A percentile compares a stretch with the other conserved stretches of the same genome.
Evolutionary conservation across 2,329 filamentous ascomycete species (phyloP).

Genomic region (Arthrobotrys conoides): DNA sequence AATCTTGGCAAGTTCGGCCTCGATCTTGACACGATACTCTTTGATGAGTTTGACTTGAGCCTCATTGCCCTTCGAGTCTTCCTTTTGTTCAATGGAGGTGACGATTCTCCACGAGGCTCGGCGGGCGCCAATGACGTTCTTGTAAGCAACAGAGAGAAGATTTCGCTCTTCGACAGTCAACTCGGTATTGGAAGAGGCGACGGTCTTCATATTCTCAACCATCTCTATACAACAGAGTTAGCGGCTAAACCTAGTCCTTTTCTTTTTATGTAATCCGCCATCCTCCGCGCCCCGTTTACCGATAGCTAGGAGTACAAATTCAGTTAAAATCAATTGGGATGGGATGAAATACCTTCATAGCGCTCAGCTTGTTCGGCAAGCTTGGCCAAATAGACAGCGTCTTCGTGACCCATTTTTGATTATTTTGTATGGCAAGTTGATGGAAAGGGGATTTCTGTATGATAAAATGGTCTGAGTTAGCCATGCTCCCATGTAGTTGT

Average conservation of each 20-base stretch:
- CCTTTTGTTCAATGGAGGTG: conserved; percentile 99
- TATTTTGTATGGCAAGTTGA: conserved; percentile 62
- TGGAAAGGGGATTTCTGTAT: conserved; percentile 23
- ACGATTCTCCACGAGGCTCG: conserved; percentile 99
- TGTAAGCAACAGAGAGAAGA: conserved; percentile 98
- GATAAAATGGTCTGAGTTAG: conserved; percentile 15
- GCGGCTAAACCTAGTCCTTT: neutral
- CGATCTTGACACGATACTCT: conserved; percentile 98
- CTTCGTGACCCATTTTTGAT: conserved; percentile 96
- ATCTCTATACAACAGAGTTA: conserved; percentile 77
- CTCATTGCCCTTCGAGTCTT: conserved; percentile 97
- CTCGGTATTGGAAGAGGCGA: conserved; percentile 82
- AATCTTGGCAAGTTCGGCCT: conserved; percentile 95
- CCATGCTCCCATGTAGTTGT: conserved; percentile 7
- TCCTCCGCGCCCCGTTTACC: conserved; percentile 49
- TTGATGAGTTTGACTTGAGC: conserved; percentile 95
- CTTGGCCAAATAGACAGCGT: conserved; percentile 99
- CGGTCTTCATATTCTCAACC: conserved; percentile 99
- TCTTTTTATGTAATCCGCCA: neutral
- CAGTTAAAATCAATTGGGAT: neutral
- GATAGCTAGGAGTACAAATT: neutral
- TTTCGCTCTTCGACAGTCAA: conserved; percentile 73
- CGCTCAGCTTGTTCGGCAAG: conserved; percentile 99
- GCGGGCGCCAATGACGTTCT: conserved; percentile 98
- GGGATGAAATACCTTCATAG: conserved; percentile 83